These are phyloP conservation scores for Candida ovalis DNA, from an alignment of 805 yeast genomes.

Conservation along the genomic window DNA sequence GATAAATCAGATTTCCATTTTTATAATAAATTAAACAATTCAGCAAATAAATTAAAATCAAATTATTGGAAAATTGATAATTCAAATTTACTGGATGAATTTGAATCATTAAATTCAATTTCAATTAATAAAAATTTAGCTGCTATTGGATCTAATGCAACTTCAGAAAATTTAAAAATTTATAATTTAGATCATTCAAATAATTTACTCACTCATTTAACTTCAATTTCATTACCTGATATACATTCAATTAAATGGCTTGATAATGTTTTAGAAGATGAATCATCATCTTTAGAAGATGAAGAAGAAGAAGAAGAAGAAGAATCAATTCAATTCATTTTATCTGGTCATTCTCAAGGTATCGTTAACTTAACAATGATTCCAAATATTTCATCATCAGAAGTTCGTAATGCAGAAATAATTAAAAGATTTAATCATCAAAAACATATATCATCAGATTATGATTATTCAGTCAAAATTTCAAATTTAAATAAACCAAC, in stretches of 20 bases:
- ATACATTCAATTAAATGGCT: constrained; percentile 54
- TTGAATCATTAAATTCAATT: constrained; percentile 38
- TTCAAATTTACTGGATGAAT: constrained; percentile 9
- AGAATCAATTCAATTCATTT: constrained; percentile 35
- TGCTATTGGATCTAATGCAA: constrained; percentile 50
- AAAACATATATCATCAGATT: constrained; percentile 46
- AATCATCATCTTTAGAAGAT: too few species aligned
- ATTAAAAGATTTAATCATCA: constrained; percentile 75
- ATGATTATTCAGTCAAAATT: constrained; percentile 23
- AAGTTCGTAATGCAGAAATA: constrained; percentile 59
- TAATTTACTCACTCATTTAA: constrained; percentile 49
- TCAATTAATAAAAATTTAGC: constrained; percentile 33
- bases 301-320: constrained; percentile 22
- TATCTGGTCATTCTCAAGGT: constrained; percentile 80
- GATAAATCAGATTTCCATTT: background rate
- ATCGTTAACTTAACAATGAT: constrained; percentile 66
- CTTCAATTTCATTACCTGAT: constrained; percentile 55
- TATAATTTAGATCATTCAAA: constrained; percentile 41
- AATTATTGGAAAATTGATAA: constrained; percentile 33
- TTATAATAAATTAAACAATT: constrained; percentile 4
- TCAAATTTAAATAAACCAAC: constrained; percentile 22
- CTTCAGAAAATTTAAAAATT: constrained; percentile 44
- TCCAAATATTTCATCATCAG: constrained; percentile 41
- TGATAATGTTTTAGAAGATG: constrained; percentile 24
- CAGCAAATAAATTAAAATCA: constrained; percentile 25